Evolutionary conservation across 805 yeast species (phyloP).

Genomic region (Spathaspora gorwiae): DNA sequence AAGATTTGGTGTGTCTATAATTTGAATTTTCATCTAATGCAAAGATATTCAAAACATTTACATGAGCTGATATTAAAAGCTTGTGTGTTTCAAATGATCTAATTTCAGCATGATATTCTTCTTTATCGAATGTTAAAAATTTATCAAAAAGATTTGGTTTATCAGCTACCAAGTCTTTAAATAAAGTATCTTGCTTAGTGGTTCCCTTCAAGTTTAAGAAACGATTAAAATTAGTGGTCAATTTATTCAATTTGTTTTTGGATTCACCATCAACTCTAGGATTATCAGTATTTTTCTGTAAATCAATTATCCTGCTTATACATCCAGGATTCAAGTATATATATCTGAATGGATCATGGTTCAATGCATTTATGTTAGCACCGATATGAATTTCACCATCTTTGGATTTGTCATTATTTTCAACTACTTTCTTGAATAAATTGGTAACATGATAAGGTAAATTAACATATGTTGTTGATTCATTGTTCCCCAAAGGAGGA

Average conservation of each 20-base stretch:
- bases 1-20: conserved; percentile 18
- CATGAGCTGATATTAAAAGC: conserved; percentile 43
- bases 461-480: conserved; percentile 51
- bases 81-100: conserved; percentile 12
- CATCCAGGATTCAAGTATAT: conserved; percentile 58
- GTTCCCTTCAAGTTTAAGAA: conserved; percentile 13
- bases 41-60: conserved; percentile 46
- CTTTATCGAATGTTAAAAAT: conserved; percentile 6
- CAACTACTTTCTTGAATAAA: conserved; percentile 33
- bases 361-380: conserved; percentile 48
- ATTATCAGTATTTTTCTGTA: background rate
- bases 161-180: background rate
- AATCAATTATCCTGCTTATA: conserved; percentile 19
- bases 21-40: conserved; percentile 26
- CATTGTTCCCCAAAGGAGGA: conserved; percentile 28
- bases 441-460: conserved; percentile 46
- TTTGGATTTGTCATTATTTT: conserved; percentile 31
- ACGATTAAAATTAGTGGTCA: conserved; percentile 29
- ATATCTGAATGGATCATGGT: conserved; percentile 48
- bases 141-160: conserved; percentile 7
- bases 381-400: conserved; percentile 48
- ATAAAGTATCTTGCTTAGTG: background rate
- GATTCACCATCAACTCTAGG: conserved; percentile 6
- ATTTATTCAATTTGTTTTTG: conserved; percentile 27
- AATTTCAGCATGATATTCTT: conserved; percentile 4